phyloP scores from a whole-genome alignment of 208 protist species.

The Trypanosoma platydactyli region DNA sequence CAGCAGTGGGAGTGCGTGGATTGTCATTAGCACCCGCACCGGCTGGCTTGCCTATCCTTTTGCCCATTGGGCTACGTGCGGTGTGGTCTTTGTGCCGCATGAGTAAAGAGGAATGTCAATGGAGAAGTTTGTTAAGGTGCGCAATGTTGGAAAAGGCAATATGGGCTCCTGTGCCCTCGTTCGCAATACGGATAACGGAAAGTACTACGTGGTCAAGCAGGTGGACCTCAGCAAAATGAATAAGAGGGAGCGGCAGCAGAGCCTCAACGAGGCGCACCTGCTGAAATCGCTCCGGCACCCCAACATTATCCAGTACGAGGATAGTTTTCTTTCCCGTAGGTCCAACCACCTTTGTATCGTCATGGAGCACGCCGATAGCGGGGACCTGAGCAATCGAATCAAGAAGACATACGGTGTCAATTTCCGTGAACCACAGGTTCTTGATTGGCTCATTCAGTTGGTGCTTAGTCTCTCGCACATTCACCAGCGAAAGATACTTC shows the following conservation, averaged over 20 bases:
- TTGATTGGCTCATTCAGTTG: slow-evolving; percentile 91
- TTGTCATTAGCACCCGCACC: too few species aligned
- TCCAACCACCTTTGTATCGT: slow-evolving; percentile 92
- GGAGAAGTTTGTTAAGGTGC: slow-evolving; percentile 92
- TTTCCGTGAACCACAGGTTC: slow-evolving; percentile 81
- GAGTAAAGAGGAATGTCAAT: slow-evolving; percentile 31
- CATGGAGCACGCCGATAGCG: slow-evolving; percentile 92
- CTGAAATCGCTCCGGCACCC: slow-evolving; percentile 91
- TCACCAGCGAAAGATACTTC: slow-evolving; percentile 92
- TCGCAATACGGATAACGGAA: slow-evolving; percentile 90
- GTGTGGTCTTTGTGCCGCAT: too few species aligned
- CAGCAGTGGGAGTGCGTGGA: too few species aligned
- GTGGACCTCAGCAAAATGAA: slow-evolving; percentile 88
- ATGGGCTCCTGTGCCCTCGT: slow-evolving; percentile 93
- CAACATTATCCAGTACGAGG: slow-evolving; percentile 94
- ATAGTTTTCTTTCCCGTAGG: slow-evolving; percentile 89
- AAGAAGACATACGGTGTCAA: slow-evolving; percentile 79
- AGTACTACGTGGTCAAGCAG: slow-evolving; percentile 94
- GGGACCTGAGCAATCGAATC: slow-evolving; percentile 78
- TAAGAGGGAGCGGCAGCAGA: slow-evolving; percentile 88
- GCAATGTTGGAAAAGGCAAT: slow-evolving; percentile 93
- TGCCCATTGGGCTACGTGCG: too few species aligned
- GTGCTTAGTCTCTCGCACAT: slow-evolving; percentile 89
- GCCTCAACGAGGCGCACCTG: slow-evolving; percentile 90
- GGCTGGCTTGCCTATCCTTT: too few species aligned